phyloP scores from a whole-genome alignment of 345 rosid species.

The Noccaea caerulescens region DNA sequence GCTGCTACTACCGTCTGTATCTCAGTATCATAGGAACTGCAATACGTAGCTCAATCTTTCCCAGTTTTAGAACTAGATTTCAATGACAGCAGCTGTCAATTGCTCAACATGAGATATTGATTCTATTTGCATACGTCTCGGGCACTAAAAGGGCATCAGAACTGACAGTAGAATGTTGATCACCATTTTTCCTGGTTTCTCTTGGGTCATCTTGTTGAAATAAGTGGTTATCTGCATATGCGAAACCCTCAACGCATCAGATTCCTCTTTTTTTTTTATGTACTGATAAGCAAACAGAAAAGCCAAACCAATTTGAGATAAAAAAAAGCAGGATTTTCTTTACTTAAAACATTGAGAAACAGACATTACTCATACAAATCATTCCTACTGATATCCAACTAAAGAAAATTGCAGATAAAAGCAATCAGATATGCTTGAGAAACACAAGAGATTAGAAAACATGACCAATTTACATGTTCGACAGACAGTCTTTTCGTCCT shows the following conservation, averaged over 20 bases:
- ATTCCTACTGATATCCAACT: not conserved
- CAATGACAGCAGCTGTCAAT: no score
- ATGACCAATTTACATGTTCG: not conserved
- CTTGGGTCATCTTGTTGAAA: slow-evolving; percentile 25
- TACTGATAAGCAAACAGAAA: not conserved
- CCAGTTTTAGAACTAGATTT: no score
- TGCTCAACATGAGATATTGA: no score
- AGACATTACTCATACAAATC: no score
- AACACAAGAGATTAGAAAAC: not conserved
- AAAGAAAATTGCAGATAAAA: not conserved
- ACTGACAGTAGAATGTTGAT: no score
- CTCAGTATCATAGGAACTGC: no score
- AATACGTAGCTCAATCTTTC: no score
- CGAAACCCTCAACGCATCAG: not conserved
- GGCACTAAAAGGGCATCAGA: no score
- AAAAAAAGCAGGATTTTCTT: no score
- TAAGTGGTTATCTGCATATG: not conserved
- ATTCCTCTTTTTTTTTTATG: not conserved
- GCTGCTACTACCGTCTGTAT: no score
- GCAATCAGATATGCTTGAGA: not conserved
- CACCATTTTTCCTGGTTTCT: no score
- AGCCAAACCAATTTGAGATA: not conserved
- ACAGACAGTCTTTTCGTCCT: not conserved
- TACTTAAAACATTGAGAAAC: not conserved
- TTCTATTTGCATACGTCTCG: no score